A percentile compares a stretch with the other conserved stretches of the same genome.
These are phyloP conservation scores for Collybia nuda DNA, from an alignment of 768 basidiomycete species.

Conservation along the genomic window DNA sequence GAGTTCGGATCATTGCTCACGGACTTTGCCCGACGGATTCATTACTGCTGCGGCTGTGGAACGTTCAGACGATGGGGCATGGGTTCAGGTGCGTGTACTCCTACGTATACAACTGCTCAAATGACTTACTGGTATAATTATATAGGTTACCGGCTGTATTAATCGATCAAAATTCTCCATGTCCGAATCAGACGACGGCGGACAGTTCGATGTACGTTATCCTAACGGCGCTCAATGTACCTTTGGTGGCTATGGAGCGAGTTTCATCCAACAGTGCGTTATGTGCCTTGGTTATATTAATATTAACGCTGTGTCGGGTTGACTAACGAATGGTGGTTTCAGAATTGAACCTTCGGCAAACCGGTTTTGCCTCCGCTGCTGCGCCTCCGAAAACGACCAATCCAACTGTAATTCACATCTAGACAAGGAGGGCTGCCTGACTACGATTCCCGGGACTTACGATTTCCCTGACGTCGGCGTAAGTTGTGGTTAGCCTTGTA, in stretches of 20 bases:
- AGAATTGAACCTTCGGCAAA: conserved; percentile 46
- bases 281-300: not conserved
- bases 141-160: conserved; percentile 21
- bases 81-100: conserved; percentile 13
- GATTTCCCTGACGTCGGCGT: conserved; percentile 29
- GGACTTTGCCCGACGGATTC: conserved; percentile 13
- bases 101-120: not conserved
- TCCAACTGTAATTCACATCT: conserved; percentile 51
- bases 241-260: conserved; percentile 49
- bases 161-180: conserved; percentile 14
- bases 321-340: not conserved
- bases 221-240: conserved; percentile 54
- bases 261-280: conserved; percentile 50
- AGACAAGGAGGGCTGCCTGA: conserved; percentile 41
- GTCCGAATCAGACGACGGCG: conserved; percentile 35
- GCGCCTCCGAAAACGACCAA: conserved; percentile 39
- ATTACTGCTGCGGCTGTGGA: conserved; percentile 15
- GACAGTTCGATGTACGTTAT: conserved; percentile 50
- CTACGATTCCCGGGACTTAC: conserved; percentile 45
- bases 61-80: conserved; percentile 14
- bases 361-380: conserved; percentile 52
- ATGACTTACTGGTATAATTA: not conserved
- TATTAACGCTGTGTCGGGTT: not conserved
- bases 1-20: conserved; percentile 7
- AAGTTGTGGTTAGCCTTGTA: no score